Evolutionary conservation across 331 rosid species (phyloP).

Genomic region (Cydonia oblonga): DNA sequence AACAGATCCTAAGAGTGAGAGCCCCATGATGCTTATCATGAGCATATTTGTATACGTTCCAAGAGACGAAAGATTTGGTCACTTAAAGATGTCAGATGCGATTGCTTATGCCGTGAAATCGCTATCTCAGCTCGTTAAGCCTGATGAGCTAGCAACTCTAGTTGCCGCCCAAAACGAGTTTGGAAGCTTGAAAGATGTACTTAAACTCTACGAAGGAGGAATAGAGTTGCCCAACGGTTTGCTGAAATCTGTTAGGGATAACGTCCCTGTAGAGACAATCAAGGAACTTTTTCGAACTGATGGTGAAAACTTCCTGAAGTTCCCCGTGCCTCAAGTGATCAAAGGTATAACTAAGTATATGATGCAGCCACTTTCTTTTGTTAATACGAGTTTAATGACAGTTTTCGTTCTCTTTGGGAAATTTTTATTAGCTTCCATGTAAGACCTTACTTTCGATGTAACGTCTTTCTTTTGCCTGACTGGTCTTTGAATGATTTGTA

Average conservation of each 20-base stretch:
- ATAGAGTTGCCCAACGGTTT: slow-evolving; percentile 11
- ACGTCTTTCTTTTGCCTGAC: neutral
- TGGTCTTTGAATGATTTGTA: neutral
- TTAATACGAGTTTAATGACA: too few relatives aligned
- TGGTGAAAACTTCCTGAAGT: slow-evolving; percentile 22
- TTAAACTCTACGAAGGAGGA: slow-evolving; percentile 18
- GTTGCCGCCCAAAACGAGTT: neutral
- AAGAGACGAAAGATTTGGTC: neutral
- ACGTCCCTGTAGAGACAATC: slow-evolving; percentile 9
- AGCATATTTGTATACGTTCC: neutral
- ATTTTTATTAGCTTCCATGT: too few relatives aligned
- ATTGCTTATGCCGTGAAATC: neutral
- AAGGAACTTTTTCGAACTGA: slow-evolving; percentile 19
- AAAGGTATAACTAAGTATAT: neutral
- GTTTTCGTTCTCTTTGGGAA: too few relatives aligned
- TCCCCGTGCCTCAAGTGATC: slow-evolving; percentile 24
- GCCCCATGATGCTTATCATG: neutral
- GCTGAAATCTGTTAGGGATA: slow-evolving; percentile 14
- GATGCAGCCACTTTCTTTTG: too few relatives aligned
- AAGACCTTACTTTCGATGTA: neutral
- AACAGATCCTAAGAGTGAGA: neutral
- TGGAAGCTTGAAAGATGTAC: neutral
- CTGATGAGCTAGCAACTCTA: neutral
- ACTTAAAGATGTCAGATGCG: neutral
- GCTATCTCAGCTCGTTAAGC: neutral